phyloP scores from a whole-genome alignment of 352 stramenopile species.

The Globisporangium splendens region DNA sequence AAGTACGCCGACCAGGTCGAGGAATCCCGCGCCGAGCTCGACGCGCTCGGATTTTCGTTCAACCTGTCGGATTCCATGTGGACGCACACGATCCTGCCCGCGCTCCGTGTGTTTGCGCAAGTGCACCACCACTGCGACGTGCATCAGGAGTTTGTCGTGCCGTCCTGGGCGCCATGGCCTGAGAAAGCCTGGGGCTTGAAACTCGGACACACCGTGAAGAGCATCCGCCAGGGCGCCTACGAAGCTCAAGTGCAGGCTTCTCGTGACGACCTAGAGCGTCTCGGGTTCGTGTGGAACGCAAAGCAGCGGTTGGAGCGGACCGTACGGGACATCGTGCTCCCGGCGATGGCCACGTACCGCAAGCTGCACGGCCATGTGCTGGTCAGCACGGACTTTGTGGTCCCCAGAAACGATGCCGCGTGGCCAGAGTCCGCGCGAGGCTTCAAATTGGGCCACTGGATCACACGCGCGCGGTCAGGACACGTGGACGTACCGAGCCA shows the following conservation, averaged over 20 bases:
- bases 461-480: constrained; percentile 52
- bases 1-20: constrained; percentile 52
- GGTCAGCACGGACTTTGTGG: constrained; percentile 69
- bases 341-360: constrained; percentile 47
- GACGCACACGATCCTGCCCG: constrained; percentile 64
- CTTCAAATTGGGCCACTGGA: constrained; percentile 74
- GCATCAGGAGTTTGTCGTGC: constrained; percentile 90
- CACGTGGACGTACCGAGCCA: constrained; percentile 35
- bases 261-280: constrained; percentile 65
- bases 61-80: constrained; percentile 54
- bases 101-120: constrained; percentile 80
- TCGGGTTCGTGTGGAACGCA: constrained; percentile 93
- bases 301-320: constrained; percentile 58
- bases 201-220: constrained; percentile 89
- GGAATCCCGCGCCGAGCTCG: constrained; percentile 34
- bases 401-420: constrained; percentile 42
- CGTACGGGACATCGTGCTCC: constrained; percentile 49
- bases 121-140: constrained; percentile 90
- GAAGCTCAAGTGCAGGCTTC: constrained; percentile 72
- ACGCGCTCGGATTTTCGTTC: constrained; percentile 62
- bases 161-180: constrained; percentile 67
- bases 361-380: constrained; percentile 42
- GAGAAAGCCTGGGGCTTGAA: constrained; percentile 78
- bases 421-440: constrained; percentile 55
- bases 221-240: constrained; percentile 85